Evolutionary conservation across 129 eudicot genomes (phyloP).

Genomic region (Lactuca saligna): DNA sequence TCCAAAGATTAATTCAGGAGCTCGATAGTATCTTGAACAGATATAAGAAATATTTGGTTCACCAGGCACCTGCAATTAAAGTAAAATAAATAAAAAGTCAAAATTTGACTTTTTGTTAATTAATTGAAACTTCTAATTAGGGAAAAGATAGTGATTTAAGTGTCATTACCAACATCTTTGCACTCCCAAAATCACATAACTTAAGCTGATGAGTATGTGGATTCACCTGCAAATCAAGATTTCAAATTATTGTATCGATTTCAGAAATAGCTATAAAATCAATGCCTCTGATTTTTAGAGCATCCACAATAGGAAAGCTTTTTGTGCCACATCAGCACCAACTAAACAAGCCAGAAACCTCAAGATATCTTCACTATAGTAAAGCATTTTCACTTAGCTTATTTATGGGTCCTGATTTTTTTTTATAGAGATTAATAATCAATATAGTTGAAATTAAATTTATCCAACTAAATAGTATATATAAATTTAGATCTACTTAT

Average conservation of each 20-base stretch:
- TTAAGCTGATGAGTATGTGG: conserved; percentile 94
- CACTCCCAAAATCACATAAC: conserved; percentile 96
- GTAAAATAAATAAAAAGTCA: conserved; percentile 8
- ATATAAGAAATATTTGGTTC: conserved; percentile 97
- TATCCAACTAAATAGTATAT: not conserved
- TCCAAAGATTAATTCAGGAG: conserved; percentile 93
- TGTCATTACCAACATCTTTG: conserved; percentile 78
- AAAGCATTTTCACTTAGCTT: not conserved
- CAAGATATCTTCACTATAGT: not conserved
- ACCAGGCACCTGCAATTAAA: conserved; percentile 63
- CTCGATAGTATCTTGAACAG: conserved; percentile 91
- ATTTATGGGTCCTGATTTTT: not conserved
- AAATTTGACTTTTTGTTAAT: not conserved
- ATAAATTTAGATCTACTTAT: no score
- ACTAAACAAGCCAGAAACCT: not conserved
- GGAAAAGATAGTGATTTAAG: not conserved
- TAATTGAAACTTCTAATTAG: not conserved
- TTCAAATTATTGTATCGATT: conserved; percentile 17
- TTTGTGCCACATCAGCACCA: not conserved
- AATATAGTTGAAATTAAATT: not conserved
- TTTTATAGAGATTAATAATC: no score
- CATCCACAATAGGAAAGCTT: not conserved
- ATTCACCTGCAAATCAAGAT: conserved; percentile 61
- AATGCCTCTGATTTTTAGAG: not conserved
- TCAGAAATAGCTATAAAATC: conserved; percentile 8